Percentiles rank a stretch among this genome's conserved stretches.
Conservation (phyloP, 208 protist genomes). For the Trypanosoma conorhini region DNA sequence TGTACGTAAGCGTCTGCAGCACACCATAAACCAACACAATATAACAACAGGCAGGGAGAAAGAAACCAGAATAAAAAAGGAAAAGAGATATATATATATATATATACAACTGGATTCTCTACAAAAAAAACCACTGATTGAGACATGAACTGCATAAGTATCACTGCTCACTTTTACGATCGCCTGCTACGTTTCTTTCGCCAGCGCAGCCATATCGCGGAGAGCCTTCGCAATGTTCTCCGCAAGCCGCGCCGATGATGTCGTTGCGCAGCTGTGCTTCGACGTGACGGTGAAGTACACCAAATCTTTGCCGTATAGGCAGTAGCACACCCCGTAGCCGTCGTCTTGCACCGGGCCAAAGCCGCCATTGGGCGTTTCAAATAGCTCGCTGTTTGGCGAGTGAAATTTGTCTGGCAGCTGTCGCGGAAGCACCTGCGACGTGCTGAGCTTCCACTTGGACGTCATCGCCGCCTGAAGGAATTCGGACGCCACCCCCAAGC, state of each 20-base stretch:
- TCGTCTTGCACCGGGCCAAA: constrained; percentile 88
- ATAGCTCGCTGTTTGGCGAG: constrained; percentile 31
- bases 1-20: too few relatives aligned
- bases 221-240: constrained; percentile 51
- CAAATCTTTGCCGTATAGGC: constrained; percentile 58
- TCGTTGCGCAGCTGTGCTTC: constrained; percentile 52
- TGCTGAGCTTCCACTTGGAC: constrained; percentile 82
- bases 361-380: constrained; percentile 68
- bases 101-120: neutral
- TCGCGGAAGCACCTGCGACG: constrained; percentile 67
- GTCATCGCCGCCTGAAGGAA: constrained; percentile 61
- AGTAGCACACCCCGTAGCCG: constrained; percentile 93
- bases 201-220: constrained; percentile 37
- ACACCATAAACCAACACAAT: neutral
- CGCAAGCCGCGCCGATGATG: constrained; percentile 40
- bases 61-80: constrained; percentile 9
- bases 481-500: constrained; percentile 50
- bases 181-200: neutral
- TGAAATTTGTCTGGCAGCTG: constrained; percentile 57
- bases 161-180: neutral
- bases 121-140: neutral
- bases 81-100: constrained; percentile 5
- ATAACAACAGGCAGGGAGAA: constrained; percentile 4
- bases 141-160: neutral
- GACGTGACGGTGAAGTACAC: constrained; percentile 85